phyloP scores from a whole-genome alignment of 1,284 basidiomycete species.

The Ustilago vetiveriae region DNA sequence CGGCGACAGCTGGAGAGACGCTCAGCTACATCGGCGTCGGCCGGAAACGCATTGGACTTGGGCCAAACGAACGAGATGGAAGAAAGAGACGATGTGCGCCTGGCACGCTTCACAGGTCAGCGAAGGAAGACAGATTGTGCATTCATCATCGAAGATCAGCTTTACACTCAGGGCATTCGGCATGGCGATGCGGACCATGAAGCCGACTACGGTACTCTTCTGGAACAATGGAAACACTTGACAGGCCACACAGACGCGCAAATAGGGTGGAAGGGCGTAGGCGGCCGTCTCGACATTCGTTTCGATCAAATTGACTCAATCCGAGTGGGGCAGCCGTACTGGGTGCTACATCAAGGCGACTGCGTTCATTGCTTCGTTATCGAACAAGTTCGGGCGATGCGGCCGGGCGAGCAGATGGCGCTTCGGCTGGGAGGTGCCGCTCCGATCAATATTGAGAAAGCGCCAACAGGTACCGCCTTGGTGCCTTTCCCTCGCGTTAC shows the following conservation, averaged over 20 bases:
- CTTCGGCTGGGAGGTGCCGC: background rate
- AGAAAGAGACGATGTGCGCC: slow-evolving; percentile 4
- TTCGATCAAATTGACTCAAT: slow-evolving; percentile 22
- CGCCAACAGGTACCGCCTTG: background rate
- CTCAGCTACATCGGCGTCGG: background rate
- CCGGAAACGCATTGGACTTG: no score
- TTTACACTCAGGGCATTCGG: slow-evolving; percentile 21
- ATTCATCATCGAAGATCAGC: slow-evolving; percentile 30
- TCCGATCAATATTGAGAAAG: slow-evolving; percentile 3
- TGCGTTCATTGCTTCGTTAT: slow-evolving; percentile 40
- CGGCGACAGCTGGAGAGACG: background rate
- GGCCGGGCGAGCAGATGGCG: slow-evolving; percentile 19
- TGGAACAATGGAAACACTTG: slow-evolving; percentile 16
- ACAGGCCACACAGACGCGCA: background rate
- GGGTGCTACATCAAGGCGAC: slow-evolving; percentile 46
- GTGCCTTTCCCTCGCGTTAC: slow-evolving; percentile 30
- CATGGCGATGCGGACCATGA: slow-evolving; percentile 19
- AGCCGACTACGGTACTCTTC: slow-evolving; percentile 22
- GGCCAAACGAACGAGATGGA: background rate
- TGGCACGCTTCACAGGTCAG: slow-evolving; percentile 28
- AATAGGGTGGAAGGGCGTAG: slow-evolving; percentile 7
- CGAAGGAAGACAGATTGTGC: slow-evolving; percentile 28
- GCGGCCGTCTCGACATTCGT: slow-evolving; percentile 16
- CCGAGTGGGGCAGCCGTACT: slow-evolving; percentile 39
- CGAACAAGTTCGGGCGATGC: slow-evolving; percentile 35